Evolutionary conservation across 768 basidiomycete species (phyloP), one percentile per base, ranked within the genome.

Genomic region (Kwoniella heveanensis): DNA sequence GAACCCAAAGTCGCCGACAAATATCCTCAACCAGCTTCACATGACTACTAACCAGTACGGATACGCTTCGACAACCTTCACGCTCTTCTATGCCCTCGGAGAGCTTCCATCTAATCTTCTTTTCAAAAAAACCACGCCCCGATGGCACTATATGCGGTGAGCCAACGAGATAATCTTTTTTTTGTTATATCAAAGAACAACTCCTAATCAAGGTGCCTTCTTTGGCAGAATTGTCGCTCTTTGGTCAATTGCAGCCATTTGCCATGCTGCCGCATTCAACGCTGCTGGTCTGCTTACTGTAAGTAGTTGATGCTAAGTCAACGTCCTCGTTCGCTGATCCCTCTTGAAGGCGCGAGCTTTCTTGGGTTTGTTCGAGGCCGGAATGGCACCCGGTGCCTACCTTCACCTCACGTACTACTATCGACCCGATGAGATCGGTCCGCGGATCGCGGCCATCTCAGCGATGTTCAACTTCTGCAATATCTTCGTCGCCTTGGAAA

Each of bases 71-170:
- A 73, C 74, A 3, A 57, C 61, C 49, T 73, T 60, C 67, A 67
- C 62, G n/a, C 65, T 73, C 52, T 58, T 62, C 24, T 73, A 68
- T 65, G 60, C 70, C 25, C 24, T 73, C 1, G 46, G 62, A 12
- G 74, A 73, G 53, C 54, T 76, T 9, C 74, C 72, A 2, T 66
- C 64, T 1, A 73, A 73, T 29, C 24, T 73, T 9, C 49, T 71
- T 36, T 64, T 73, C 57, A 73, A 73, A 53, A 62, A 67, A 61
- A 54, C 65, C 10, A 73, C 69, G n/a, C 72, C 72, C 15, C 58
- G 72, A 56, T 57, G 56, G 56, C 56, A 57, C 46, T 57, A 57
- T 22, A 57, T 57, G 56, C 47, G 56, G 56, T 57, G 27, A 47
- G 55, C 25, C 22, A 60, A 61, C n/a, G n/a, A n/a, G n/a, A n/a